Evolutionary conservation across 805 yeast species (phyloP).

Genomic region (Komagataella populi): DNA sequence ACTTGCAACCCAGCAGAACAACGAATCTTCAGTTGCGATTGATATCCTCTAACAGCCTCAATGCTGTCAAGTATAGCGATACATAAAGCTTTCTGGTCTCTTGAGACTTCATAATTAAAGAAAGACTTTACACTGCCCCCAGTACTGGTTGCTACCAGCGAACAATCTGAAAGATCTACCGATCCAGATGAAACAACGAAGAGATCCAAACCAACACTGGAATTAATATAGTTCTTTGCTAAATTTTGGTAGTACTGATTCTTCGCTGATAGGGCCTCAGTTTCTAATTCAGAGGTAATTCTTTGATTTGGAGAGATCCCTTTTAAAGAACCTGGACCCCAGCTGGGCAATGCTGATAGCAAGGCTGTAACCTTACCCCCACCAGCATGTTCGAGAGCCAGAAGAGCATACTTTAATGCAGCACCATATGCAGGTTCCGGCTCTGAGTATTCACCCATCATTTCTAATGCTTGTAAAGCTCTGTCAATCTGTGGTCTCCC

Average conservation of each 20-base stretch:
- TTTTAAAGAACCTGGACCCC: constrained; percentile 67
- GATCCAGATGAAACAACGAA: constrained; percentile 52
- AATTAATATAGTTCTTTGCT: constrained; percentile 38
- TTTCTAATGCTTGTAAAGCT: constrained; percentile 50
- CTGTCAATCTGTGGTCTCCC: constrained; percentile 51
- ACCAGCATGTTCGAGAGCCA: constrained; percentile 49
- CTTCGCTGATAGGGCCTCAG: constrained; percentile 42
- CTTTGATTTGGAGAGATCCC: constrained; percentile 22
- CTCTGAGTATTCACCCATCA: constrained; percentile 20
- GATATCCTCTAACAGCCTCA: constrained; percentile 64
- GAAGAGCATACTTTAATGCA: constrained; percentile 56
- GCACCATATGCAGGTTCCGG: constrained; percentile 69
- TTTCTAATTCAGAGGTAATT: constrained; percentile 24
- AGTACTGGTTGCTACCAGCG: constrained; percentile 44
- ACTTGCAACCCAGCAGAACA: constrained; percentile 83
- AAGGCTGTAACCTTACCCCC: constrained; percentile 76
- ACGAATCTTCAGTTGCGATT: constrained; percentile 72
- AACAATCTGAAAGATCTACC: constrained; percentile 66
- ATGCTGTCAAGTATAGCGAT: constrained; percentile 24
- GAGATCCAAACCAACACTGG: constrained; percentile 65
- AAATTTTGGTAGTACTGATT: constrained; percentile 48
- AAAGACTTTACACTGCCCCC: constrained; percentile 63
- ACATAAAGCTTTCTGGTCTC: constrained; percentile 42
- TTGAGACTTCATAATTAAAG: constrained; percentile 48
- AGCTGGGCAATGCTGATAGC: constrained; percentile 57